Conservation (phyloP, 257 asterid species). For the Nicotiana noctiflora region DNA sequence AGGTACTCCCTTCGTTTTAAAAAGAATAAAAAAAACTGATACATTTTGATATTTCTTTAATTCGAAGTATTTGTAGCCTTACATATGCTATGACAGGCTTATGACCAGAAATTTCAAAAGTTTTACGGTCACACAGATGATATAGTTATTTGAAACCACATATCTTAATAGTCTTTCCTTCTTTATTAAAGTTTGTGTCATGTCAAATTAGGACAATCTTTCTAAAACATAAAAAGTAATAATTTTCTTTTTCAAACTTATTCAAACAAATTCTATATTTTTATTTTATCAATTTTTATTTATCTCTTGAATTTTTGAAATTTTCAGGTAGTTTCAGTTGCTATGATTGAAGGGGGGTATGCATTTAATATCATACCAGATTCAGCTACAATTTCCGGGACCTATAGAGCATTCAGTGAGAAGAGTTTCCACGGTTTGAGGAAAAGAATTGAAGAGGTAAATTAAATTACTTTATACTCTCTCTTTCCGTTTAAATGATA, state of each 20-base stretch:
- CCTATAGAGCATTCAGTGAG: slow-evolving; percentile 41
- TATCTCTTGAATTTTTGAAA: background rate
- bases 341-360: slow-evolving; percentile 27
- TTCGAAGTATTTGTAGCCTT: too few relatives aligned
- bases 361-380: slow-evolving; percentile 28
- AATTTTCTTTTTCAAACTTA: background rate
- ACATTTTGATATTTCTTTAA: too few relatives aligned
- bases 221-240: background rate
- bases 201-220: too few relatives aligned
- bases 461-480: background rate
- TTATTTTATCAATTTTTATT: background rate
- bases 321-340: slow-evolving; percentile 42
- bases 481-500: too few relatives aligned
- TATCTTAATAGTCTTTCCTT: too few relatives aligned
- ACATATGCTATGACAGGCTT: too few relatives aligned
- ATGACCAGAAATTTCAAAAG: too few relatives aligned
- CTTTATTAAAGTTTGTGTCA: too few relatives aligned
- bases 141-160: too few relatives aligned
- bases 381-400: slow-evolving; percentile 34
- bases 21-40: too few relatives aligned
- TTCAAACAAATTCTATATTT: background rate
- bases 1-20: slow-evolving; percentile 12
- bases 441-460: slow-evolving; percentile 45
- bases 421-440: slow-evolving; percentile 31
- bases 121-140: too few relatives aligned